phyloP scores from a whole-genome alignment of 1,284 basidiomycete genomes.

The Neonothopanus nambi region DNA sequence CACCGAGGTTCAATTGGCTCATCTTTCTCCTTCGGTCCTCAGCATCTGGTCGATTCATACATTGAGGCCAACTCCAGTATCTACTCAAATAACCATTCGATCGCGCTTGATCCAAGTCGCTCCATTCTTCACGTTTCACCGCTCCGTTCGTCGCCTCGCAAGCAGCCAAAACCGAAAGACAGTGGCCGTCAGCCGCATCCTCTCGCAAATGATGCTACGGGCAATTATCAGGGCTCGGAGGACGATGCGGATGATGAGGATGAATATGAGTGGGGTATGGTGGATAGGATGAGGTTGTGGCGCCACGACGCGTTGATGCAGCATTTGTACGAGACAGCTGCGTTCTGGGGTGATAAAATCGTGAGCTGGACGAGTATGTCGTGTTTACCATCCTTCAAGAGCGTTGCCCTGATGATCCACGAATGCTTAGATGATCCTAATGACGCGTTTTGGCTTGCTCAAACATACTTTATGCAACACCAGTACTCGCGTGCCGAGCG shows the following conservation, averaged over 20 bases:
- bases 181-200: conserved; percentile 58
- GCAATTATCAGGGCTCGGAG: conserved; percentile 69
- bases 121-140: conserved; percentile 73
- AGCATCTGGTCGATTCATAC: conserved; percentile 68
- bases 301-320: conserved; percentile 97
- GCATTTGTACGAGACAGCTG: conserved; percentile 95
- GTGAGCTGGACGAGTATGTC: conserved; percentile 90
- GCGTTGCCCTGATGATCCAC: not conserved
- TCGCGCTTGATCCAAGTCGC: conserved; percentile 72
- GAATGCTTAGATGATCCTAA: conserved; percentile 76
- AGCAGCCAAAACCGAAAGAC: conserved; percentile 48
- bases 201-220: conserved; percentile 74
- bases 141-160: conserved; percentile 59
- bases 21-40: conserved; percentile 81
- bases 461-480: conserved; percentile 94
- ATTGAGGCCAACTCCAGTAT: conserved; percentile 58
- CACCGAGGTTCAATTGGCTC: conserved; percentile 69
- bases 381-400: conserved; percentile 10
- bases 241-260: conserved; percentile 59
- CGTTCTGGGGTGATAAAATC: conserved; percentile 98
- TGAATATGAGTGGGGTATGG: conserved; percentile 77
- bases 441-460: conserved; percentile 98
- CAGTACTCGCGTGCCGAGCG: conserved; percentile 94
- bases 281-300: conserved; percentile 97
- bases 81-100: conserved; percentile 50